These are phyloP conservation scores for Middelhovenomyces tepae DNA, from an alignment of 805 yeast species.

Conservation along the genomic window DNA sequence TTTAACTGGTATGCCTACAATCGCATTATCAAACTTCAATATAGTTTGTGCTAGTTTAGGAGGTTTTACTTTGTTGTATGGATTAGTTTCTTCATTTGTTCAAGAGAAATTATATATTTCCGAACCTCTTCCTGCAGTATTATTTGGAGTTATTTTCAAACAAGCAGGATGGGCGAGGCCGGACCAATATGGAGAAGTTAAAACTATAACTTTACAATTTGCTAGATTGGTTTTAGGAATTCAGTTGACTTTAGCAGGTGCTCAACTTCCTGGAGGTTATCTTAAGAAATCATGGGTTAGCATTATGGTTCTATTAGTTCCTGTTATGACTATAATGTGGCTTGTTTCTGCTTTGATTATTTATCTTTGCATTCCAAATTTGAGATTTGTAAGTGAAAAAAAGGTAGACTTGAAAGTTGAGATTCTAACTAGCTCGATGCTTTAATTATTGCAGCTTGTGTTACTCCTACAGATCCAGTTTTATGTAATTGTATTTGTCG, in stretches of 20 bases:
- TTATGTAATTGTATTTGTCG: conserved; percentile 65
- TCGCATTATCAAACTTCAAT: conserved; percentile 22
- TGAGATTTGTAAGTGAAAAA: no score
- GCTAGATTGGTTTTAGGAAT: conserved; percentile 58
- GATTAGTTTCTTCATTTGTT: conserved; percentile 49
- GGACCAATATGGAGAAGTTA: conserved; percentile 37
- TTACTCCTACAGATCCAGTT: conserved; percentile 74
- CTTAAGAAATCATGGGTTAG: conserved; percentile 51
- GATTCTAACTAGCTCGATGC: no score
- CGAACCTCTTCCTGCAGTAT: conserved; percentile 57
- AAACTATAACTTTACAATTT: conserved; percentile 47
- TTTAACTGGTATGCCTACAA: no score
- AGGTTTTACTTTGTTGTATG: conserved; percentile 48
- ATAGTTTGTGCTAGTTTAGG: conserved; percentile 53
- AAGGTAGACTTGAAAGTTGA: no score
- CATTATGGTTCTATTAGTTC: conserved; percentile 48
- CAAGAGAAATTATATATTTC: conserved; percentile 53
- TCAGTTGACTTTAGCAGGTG: conserved; percentile 66
- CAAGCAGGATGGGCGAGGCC: conserved; percentile 53
- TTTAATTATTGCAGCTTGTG: conserved; percentile 56
- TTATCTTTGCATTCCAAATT: conserved; percentile 51
- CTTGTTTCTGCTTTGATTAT: conserved; percentile 52
- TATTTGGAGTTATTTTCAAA: conserved; percentile 52
- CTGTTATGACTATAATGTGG: conserved; percentile 70
- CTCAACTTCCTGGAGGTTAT: conserved; percentile 62